phyloP scores from a whole-genome alignment of 352 stramenopile species.

The Globisporangium nodosum region DNA sequence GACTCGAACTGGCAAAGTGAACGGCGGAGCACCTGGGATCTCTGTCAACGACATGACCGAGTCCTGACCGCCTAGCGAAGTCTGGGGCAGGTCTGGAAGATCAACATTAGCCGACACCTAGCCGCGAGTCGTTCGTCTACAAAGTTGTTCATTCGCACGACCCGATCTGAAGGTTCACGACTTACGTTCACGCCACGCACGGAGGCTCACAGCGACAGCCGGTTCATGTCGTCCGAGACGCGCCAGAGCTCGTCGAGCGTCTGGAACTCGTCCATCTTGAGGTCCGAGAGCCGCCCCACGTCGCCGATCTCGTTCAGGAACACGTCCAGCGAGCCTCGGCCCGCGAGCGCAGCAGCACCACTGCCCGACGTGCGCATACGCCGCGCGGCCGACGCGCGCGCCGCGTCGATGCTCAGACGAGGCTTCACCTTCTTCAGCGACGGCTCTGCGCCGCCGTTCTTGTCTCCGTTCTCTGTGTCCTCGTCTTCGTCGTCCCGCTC shows the following conservation, averaged over 20 bases:
- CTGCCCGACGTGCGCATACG: constrained; percentile 60
- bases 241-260: constrained; percentile 78
- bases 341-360: constrained; percentile 32
- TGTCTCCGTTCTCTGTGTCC: constrained; percentile 19
- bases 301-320: constrained; percentile 81
- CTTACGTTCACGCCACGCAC: too few species aligned
- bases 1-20: too few species aligned
- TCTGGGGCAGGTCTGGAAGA: too few species aligned
- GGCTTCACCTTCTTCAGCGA: constrained; percentile 74
- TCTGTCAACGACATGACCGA: too few species aligned
- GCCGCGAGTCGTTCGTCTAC: too few species aligned
- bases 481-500: constrained; percentile 36
- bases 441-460: constrained; percentile 32
- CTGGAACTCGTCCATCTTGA: constrained; percentile 85
- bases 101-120: too few species aligned
- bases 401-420: constrained; percentile 69
- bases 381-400: constrained; percentile 60
- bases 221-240: constrained; percentile 82
- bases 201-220: constrained; percentile 57
- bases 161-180: too few species aligned
- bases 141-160: too few species aligned
- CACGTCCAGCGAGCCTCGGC: constrained; percentile 58
- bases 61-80: too few species aligned
- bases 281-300: constrained; percentile 71
- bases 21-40: too few species aligned